Evolutionary conservation across 495 filamentous ascomycete genomes (phyloP).

Genomic region (Xylaria nigripes): DNA sequence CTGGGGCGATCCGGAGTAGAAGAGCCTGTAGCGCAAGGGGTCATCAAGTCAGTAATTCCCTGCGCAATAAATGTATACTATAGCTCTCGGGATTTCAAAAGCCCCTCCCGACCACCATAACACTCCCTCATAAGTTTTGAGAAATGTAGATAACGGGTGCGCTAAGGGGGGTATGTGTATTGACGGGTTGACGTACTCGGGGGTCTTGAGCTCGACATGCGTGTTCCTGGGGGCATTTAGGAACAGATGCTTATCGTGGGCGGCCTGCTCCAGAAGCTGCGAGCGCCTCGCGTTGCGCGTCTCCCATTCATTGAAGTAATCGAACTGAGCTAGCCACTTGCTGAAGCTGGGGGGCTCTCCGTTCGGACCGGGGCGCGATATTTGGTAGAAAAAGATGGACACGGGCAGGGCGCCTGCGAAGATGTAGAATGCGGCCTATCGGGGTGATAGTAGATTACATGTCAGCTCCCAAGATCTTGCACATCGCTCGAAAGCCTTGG

Average conservation of each 20-base stretch:
- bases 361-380: conserved; percentile 35
- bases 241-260: conserved; percentile 41
- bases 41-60: conserved; percentile 10
- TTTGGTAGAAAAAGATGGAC: conserved; percentile 29
- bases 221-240: conserved; percentile 22
- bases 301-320: conserved; percentile 35
- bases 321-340: conserved; percentile 26
- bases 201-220: conserved; percentile 36
- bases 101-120: too few species aligned
- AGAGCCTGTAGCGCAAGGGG: conserved; percentile 28
- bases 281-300: conserved; percentile 34
- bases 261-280: conserved; percentile 37
- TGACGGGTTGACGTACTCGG: conserved; percentile 35
- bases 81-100: neutral
- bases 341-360: conserved; percentile 32
- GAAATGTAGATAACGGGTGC: too few species aligned
- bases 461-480: neutral
- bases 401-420: conserved; percentile 27
- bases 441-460: conserved; percentile 12
- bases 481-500: neutral
- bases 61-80: neutral
- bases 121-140: too few species aligned
- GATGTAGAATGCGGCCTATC: conserved; percentile 34
- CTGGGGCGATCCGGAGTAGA: conserved; percentile 34
- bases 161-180: neutral